Evolutionary conservation across 306 rosid genomes (phyloP).

Genomic region (Lathyrus tuberosus): DNA sequence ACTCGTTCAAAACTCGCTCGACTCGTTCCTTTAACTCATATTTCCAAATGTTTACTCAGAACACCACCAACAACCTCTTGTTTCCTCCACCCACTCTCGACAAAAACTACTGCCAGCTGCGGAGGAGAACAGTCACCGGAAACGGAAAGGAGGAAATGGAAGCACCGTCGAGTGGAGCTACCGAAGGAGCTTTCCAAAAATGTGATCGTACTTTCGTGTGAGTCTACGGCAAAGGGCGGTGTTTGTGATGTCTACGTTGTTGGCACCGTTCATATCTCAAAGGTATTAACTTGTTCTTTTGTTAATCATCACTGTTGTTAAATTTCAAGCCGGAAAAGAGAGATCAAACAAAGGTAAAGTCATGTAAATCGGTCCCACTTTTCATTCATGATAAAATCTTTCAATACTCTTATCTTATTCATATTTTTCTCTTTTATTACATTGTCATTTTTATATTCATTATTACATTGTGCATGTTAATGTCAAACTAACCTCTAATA

Average conservation of each 20-base stretch:
- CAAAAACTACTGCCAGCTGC: constrained; percentile 26
- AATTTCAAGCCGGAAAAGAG: too few species aligned
- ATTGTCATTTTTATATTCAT: too few species aligned
- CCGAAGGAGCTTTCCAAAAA: constrained; percentile 74
- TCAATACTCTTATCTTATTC: too few species aligned
- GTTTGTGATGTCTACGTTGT: constrained; percentile 79
- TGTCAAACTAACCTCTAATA: not conserved
- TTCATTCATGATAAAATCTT: too few species aligned
- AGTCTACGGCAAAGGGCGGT: constrained; percentile 62
- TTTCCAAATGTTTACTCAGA: not conserved
- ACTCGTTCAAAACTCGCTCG: constrained; percentile 16
- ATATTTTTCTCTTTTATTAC: too few species aligned
- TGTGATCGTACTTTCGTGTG: constrained; percentile 69
- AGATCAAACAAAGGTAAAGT: too few species aligned
- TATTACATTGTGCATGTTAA: too few species aligned
- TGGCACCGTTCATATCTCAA: constrained; percentile 87
- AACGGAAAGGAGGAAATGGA: constrained; percentile 48
- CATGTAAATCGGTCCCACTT: too few species aligned
- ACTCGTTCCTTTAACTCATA: constrained; percentile 4
- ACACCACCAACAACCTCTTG: not conserved
- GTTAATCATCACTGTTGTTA: too few species aligned
- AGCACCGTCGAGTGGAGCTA: constrained; percentile 41
- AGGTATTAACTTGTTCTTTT: constrained; percentile 45
- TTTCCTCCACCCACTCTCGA: constrained; percentile 34
- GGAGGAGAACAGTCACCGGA: constrained; percentile 29